These are phyloP conservation scores for Fusarium proliferatum DNA, from an alignment of 2,329 filamentous ascomycete species.

Conservation along the genomic window DNA sequence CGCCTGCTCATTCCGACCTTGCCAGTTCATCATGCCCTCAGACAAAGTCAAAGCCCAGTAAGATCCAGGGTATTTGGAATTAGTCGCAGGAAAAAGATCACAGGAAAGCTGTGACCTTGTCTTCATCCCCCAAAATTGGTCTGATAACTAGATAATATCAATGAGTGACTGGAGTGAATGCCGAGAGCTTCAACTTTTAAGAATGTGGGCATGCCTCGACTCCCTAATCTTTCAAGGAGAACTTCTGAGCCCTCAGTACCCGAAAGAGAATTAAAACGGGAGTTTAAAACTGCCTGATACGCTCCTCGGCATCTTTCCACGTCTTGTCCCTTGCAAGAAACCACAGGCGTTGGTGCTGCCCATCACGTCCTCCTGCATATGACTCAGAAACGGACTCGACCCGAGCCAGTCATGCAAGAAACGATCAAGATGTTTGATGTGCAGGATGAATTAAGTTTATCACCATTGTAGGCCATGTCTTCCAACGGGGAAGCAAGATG, in stretches of 20 bases:
- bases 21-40: neutral
- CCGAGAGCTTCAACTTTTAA: neutral
- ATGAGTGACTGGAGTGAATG: neutral
- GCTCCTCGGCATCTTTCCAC: neutral
- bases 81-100: neutral
- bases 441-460: neutral
- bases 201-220: neutral
- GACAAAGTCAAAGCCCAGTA: neutral
- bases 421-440: neutral
- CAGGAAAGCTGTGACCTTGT: neutral
- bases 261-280: neutral
- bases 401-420: neutral
- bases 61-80: neutral
- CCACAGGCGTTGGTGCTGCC: neutral
- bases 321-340: neutral
- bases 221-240: neutral
- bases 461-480: neutral
- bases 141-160: neutral
- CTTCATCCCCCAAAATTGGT: neutral
- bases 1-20: neutral
- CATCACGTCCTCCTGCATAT: neutral
- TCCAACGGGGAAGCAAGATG: neutral
- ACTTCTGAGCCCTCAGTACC: neutral
- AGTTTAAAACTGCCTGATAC: neutral
- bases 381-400: neutral